Conservation (phyloP, 1,284 basidiomycete species). For the Rhodotorula sp. region DNA sequence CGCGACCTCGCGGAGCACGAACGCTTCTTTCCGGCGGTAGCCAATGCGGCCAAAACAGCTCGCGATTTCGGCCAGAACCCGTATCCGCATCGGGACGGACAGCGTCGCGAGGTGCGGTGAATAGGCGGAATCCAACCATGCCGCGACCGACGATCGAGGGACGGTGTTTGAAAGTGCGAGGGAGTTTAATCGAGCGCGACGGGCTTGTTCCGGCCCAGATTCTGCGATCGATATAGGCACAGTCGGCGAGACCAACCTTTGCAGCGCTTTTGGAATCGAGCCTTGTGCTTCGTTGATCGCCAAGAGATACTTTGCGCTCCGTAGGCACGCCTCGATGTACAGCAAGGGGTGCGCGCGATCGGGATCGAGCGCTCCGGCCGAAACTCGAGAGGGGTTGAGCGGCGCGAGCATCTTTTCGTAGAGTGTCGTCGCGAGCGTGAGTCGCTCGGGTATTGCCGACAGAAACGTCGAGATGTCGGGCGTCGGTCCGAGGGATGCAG, state of each 20-base stretch:
- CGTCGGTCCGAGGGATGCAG: neutral
- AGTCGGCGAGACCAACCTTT: constrained; percentile 15
- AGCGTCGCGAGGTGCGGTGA: constrained; percentile 49
- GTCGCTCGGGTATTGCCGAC: constrained; percentile 41
- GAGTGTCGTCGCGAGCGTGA: constrained; percentile 34
- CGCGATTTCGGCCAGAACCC: constrained; percentile 65
- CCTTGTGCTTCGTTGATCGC: constrained; percentile 34
- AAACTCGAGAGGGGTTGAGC: constrained; percentile 8
- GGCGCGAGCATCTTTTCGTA: constrained; percentile 41
- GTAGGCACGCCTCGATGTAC: constrained; percentile 41
- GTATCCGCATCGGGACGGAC: constrained; percentile 68
- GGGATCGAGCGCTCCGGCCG: constrained; percentile 21
- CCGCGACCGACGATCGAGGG: constrained; percentile 34
- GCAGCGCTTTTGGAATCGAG: constrained; percentile 25
- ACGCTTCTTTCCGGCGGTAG: constrained; percentile 78
- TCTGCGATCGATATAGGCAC: neutral
- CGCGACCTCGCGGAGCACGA: constrained; percentile 66
- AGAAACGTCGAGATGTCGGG: constrained; percentile 37
- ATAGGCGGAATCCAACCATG: constrained; percentile 32
- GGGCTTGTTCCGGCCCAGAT: constrained; percentile 4
- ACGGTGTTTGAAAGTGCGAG: constrained; percentile 36
- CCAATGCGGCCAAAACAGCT: constrained; percentile 73
- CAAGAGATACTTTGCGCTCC: constrained; percentile 35
- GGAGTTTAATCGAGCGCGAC: constrained; percentile 12
- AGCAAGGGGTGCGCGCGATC: constrained; percentile 41